Evolutionary conservation across 805 yeast species (phyloP).

Genomic region (Lipomyces kockii): DNA sequence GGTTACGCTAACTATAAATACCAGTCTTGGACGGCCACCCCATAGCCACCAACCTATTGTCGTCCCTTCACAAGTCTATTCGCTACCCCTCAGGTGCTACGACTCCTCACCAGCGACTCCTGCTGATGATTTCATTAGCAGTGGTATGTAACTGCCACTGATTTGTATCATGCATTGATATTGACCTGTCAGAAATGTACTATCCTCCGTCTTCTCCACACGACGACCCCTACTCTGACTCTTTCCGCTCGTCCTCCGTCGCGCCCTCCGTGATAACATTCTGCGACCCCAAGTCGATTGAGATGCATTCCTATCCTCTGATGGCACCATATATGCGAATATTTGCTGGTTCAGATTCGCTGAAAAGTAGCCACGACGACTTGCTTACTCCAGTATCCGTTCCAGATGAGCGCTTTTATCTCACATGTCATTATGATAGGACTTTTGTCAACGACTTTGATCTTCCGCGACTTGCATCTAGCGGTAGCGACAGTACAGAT

Average conservation of each 20-base stretch:
- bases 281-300: conserved; percentile 38
- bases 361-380: conserved; percentile 5
- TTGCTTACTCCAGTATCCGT: conserved; percentile 6
- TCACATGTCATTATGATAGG: background rate
- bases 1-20: background rate
- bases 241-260: conserved; percentile 9
- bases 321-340: conserved; percentile 9
- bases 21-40: background rate
- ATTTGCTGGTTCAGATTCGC: background rate
- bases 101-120: conserved; percentile 23
- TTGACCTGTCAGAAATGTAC: conserved; percentile 4
- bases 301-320: conserved; percentile 16
- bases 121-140: conserved; percentile 6
- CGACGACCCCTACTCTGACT: conserved; percentile 8
- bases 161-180: background rate
- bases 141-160: conserved; percentile 6
- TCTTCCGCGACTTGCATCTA: background rate
- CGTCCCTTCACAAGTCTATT: conserved; percentile 5
- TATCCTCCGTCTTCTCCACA: conserved; percentile 5
- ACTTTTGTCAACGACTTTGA: background rate
- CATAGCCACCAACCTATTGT: background rate
- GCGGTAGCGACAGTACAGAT: conserved; percentile 13
- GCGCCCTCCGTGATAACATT: conserved; percentile 16
- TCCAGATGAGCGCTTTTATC: background rate
- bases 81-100: conserved; percentile 8